A percentile compares a stretch with the other conserved stretches of the same genome.
Conservation (phyloP, 805 yeast species). For the Cyberlindnera xylosilytica region DNA sequence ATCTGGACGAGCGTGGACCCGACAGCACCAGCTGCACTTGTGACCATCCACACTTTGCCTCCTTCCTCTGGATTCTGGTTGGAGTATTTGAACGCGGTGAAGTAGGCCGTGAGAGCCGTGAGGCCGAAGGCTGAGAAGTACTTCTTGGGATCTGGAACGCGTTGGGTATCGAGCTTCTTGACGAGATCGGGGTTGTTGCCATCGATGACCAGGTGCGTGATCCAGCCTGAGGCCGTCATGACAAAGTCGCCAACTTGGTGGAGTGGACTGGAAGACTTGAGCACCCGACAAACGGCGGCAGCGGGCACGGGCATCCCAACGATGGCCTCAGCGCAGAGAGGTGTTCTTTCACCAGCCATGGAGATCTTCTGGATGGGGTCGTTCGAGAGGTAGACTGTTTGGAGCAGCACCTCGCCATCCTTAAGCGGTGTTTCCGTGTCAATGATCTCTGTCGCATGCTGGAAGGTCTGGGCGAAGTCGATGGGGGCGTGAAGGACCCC, state of each 20-base stretch:
- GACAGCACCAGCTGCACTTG: conserved; percentile 70
- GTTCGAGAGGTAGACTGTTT: conserved; percentile 45
- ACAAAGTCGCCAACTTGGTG: neutral
- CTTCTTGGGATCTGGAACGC: conserved; percentile 31
- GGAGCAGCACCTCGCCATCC: conserved; percentile 40
- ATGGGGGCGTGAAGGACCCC: neutral
- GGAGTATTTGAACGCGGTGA: conserved; percentile 49
- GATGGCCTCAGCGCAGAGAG: conserved; percentile 25
- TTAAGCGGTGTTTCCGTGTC: conserved; percentile 20
- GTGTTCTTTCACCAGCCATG: conserved; percentile 51
- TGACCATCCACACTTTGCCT: conserved; percentile 45
- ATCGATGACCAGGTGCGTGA: neutral
- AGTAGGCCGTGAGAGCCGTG: conserved; percentile 59
- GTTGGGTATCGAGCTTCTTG: conserved; percentile 13
- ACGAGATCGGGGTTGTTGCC: neutral
- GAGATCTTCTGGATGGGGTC: conserved; percentile 60
- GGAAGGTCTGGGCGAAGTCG: neutral
- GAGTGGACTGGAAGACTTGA: neutral
- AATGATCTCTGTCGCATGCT: conserved; percentile 9
- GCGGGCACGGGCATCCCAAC: neutral
- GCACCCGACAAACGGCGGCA: neutral
- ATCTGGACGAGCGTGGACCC: conserved; percentile 57
- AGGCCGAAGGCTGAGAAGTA: conserved; percentile 48
- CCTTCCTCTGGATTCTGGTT: conserved; percentile 36
- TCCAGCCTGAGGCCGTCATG: neutral